phyloP scores from a whole-genome alignment of 495 filamentous ascomycete genomes.

The Xylaria flabelliformis region DNA sequence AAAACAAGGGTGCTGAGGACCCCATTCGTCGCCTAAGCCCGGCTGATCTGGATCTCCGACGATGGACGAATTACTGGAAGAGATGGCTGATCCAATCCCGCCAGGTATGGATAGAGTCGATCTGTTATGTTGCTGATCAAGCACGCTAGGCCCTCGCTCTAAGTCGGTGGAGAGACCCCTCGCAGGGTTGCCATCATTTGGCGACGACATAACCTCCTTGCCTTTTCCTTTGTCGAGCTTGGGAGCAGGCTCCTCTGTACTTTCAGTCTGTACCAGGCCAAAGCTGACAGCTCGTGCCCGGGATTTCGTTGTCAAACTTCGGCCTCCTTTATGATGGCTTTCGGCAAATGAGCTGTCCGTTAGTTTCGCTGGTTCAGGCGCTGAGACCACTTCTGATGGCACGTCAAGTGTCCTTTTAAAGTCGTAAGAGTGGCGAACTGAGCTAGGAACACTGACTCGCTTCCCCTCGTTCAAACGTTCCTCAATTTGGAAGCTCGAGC shows the following conservation, averaged over 20 bases:
- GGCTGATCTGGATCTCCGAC: slow-evolving; percentile 58
- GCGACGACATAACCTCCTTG: slow-evolving; percentile 50
- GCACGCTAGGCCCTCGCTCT: slow-evolving; percentile 52
- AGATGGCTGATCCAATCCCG: slow-evolving; percentile 57
- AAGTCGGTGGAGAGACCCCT: slow-evolving; percentile 55
- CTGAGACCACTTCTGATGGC: slow-evolving; percentile 42
- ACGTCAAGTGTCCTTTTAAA: slow-evolving; percentile 50
- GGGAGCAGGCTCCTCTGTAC: slow-evolving; percentile 29
- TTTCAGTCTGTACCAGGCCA: slow-evolving; percentile 39
- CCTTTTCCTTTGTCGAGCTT: slow-evolving; percentile 55
- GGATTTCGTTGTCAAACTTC: slow-evolving; percentile 40
- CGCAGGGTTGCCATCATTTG: slow-evolving; percentile 34
- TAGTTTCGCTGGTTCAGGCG: slow-evolving; percentile 43
- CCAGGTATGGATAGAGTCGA: slow-evolving; percentile 48
- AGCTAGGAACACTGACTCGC: slow-evolving; percentile 70
- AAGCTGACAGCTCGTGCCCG: slow-evolving; percentile 41
- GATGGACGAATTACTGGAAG: slow-evolving; percentile 59
- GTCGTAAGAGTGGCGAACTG: slow-evolving; percentile 57
- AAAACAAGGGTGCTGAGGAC: slow-evolving; percentile 87
- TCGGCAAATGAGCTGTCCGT: slow-evolving; percentile 27
- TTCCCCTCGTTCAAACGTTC: slow-evolving; percentile 68
- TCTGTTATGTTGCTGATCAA: slow-evolving; percentile 41
- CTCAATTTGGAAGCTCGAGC: slow-evolving; percentile 69
- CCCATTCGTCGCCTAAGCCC: slow-evolving; percentile 72
- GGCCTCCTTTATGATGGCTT: slow-evolving; percentile 38